Conservation (phyloP, 1,139 yeast genomes). For the Sugiyamaella castrensis region DNA sequence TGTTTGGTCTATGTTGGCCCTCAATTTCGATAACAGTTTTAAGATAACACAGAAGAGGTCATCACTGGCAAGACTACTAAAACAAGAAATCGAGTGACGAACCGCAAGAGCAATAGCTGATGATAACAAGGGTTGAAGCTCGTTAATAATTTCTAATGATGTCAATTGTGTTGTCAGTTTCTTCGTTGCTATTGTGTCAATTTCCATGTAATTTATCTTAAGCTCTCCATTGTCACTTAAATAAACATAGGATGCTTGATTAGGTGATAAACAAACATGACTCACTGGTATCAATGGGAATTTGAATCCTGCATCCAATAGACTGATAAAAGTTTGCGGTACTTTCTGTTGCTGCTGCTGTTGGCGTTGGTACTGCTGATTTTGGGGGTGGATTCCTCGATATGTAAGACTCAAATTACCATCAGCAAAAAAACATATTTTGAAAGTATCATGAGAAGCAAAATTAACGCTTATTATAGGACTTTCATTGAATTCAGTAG, state of each 20-base stretch:
- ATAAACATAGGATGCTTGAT: conserved; percentile 49
- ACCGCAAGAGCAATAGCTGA: conserved; percentile 61
- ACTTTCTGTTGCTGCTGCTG: conserved; percentile 11
- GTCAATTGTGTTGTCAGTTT: no score
- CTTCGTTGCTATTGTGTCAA: no score
- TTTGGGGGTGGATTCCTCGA: conserved; percentile 18
- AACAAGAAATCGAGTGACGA: conserved; percentile 66
- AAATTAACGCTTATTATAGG: conserved; percentile 24
- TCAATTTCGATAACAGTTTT: conserved; percentile 30
- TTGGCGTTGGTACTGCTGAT: background rate
- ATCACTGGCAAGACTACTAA: conserved; percentile 60
- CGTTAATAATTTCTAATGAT: no score
- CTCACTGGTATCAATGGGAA: conserved; percentile 45
- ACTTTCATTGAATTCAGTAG: background rate
- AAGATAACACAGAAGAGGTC: conserved; percentile 59
- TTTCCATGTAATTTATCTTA: conserved; percentile 22
- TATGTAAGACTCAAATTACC: conserved; percentile 27
- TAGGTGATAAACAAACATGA: conserved; percentile 55
- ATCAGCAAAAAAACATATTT: conserved; percentile 23
- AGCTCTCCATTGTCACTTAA: conserved; percentile 25
- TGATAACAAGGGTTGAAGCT: conserved; percentile 16
- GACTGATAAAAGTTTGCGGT: conserved; percentile 38
- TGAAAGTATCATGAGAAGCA: conserved; percentile 26
- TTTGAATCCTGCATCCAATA: conserved; percentile 59
- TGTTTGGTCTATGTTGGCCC: conserved; percentile 7